A percentile compares a stretch with the other conserved stretches of the same genome.
Evolutionary conservation across 2,329 filamentous ascomycete species (phyloP).

Genomic region (Aspergillus flavus): DNA sequence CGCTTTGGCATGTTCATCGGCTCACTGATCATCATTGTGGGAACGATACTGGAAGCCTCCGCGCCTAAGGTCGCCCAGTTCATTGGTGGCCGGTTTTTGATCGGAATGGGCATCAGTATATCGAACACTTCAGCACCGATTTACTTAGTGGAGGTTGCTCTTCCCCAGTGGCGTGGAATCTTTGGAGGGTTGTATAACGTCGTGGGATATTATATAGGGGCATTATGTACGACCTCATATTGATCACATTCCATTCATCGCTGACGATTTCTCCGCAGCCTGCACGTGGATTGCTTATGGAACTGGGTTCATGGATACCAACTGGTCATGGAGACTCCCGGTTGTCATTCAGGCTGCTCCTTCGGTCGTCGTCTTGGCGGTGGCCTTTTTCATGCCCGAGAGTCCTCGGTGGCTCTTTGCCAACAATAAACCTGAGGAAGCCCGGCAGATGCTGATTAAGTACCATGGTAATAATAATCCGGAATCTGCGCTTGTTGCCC

Average conservation of each 20-base stretch:
- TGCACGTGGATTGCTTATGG: slow-evolving; percentile 26
- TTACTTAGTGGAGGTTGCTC: slow-evolving; percentile 34
- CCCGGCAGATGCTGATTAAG: slow-evolving; percentile 58
- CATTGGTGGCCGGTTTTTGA: slow-evolving; percentile 31
- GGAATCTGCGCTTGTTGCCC: slow-evolving; percentile 26
- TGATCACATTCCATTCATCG: neutral
- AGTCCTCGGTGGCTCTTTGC: slow-evolving; percentile 65
- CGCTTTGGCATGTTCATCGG: slow-evolving; percentile 48
- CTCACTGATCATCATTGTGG: slow-evolving; percentile 31
- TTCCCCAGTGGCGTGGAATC: slow-evolving; percentile 31
- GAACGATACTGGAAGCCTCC: slow-evolving; percentile 27
- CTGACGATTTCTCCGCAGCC: neutral
- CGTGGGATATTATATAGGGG: slow-evolving; percentile 18
- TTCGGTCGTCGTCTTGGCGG: slow-evolving; percentile 50
- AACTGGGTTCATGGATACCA: slow-evolving; percentile 25
- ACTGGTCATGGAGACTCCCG: slow-evolving; percentile 60
- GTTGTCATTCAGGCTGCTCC: slow-evolving; percentile 56
- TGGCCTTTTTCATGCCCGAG: slow-evolving; percentile 61
- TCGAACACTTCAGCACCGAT: slow-evolving; percentile 34
- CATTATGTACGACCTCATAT: slow-evolving; percentile 5
- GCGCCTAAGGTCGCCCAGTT: slow-evolving; percentile 26
- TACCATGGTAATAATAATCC: slow-evolving; percentile 58
- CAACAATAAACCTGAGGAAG: slow-evolving; percentile 60
- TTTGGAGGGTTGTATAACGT: slow-evolving; percentile 36
- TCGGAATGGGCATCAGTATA: slow-evolving; percentile 42